Evolutionary conservation across 1,139 yeast species (phyloP), one percentile per base, ranked within the genome.

Genomic region (Petasospora fabianii): DNA sequence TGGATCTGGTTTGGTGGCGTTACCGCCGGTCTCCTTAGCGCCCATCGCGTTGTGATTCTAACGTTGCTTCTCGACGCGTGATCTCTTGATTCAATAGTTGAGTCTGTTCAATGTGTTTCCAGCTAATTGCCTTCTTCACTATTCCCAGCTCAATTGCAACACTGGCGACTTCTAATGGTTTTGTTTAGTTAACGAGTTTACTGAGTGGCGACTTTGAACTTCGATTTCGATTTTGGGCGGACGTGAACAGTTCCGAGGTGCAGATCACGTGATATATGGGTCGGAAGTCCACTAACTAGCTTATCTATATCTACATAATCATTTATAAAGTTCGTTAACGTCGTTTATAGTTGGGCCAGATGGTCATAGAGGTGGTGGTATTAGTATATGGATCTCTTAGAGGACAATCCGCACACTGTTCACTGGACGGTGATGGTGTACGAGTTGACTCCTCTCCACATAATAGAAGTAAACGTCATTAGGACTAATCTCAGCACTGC

Each of bases 1-100:
- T 46, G 38, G 50, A 30, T 49, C 49, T 35, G 43, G 49, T 24
- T 53, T 56, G 56, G 56, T 50, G 56, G 58, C 59, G 53, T 46
- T 47, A 32, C 52, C 51, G 42, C 48, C 54, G 27, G 44, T 20
- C 33, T 49, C 46, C 30, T 54, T 51, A 28, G 44, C 36, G 21
- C 49, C 32, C 55, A 50, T 50, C n/a, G 27, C 28, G 31, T 20
- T 20, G 22, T 10, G 10, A 10, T 20, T 20, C 22, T n/a, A n/a
- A n/a, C n/a, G n/a, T n/a, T n/a, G n/a, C n/a, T n/a, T n/a, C n/a
- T n/a, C n/a, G n/a, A n/a, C n/a, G n/a, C n/a, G n/a, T n/a, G n/a
- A n/a, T n/a, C n/a, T n/a, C n/a, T n/a, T n/a, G n/a, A n/a, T n/a
- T n/a, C n/a, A n/a, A n/a, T n/a, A n/a, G n/a, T n/a, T n/a, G n/a